Conservation (phyloP, 2,329 filamentous ascomycete genomes). For the Alternaria gansuensis region DNA sequence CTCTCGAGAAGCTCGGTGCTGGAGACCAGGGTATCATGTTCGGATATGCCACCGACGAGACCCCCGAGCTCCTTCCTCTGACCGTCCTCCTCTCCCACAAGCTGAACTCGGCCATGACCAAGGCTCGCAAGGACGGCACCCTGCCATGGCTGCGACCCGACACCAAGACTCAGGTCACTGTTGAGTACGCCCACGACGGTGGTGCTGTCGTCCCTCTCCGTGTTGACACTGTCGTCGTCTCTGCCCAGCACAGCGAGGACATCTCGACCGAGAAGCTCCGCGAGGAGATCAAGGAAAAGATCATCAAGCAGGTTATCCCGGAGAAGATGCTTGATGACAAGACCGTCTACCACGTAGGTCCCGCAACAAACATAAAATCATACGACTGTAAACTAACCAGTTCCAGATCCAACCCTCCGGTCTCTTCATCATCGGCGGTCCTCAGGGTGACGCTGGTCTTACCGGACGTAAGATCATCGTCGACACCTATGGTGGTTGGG, state of each 20-base stretch:
- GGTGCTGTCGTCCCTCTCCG: constrained; percentile 91
- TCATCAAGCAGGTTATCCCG: constrained; percentile 94
- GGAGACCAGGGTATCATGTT: constrained; percentile 99
- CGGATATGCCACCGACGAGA: constrained; percentile 99
- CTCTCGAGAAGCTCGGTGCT: constrained; percentile 95
- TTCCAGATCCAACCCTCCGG: constrained; percentile 90
- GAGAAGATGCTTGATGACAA: constrained; percentile 89
- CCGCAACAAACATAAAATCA: not conserved
- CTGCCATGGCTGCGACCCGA: constrained; percentile 96
- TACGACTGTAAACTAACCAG: constrained; percentile 24
- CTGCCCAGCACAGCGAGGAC: constrained; percentile 88
- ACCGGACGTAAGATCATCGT: constrained; percentile 99
- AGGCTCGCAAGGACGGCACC: constrained; percentile 84
- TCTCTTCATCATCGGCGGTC: constrained; percentile 98
- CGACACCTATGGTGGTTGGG: constrained; percentile 99
- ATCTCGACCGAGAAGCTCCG: constrained; percentile 92
- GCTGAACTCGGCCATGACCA: constrained; percentile 94
- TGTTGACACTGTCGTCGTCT: constrained; percentile 96
- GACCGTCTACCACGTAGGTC: constrained; percentile 90
- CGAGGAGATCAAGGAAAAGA: constrained; percentile 96
- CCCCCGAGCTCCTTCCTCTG: constrained; percentile 93
- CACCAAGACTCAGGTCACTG: constrained; percentile 99
- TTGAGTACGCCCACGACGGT: constrained; percentile 97
- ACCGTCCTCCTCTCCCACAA: constrained; percentile 95
- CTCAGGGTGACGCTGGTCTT: constrained; percentile 97